These are phyloP conservation scores for Mycosarcoma maydis DNA, from an alignment of 1,284 basidiomycete species.

Conservation along the genomic window DNA sequence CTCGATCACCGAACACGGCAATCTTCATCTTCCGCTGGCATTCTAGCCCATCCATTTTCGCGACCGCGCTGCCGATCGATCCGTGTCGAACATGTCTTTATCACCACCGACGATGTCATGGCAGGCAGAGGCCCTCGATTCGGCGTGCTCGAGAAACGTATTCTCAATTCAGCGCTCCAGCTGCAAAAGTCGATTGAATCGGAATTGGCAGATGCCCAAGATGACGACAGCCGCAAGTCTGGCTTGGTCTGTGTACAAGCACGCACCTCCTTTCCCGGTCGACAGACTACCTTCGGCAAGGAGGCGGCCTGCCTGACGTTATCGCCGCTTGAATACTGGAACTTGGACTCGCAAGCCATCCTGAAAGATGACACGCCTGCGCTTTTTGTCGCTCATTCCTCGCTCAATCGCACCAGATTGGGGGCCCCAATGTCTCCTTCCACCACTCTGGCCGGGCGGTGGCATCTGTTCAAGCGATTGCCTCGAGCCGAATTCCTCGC, in stretches of 20 bases:
- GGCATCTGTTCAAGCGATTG: slow-evolving; percentile 61
- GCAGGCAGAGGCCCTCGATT: slow-evolving; percentile 53
- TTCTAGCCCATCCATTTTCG: slow-evolving; percentile 4
- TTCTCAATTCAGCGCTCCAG: slow-evolving; percentile 54
- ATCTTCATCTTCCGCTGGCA: background rate
- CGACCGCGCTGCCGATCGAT: slow-evolving; percentile 41
- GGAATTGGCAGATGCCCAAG: slow-evolving; percentile 6
- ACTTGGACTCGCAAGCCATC: slow-evolving; percentile 24
- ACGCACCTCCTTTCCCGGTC: slow-evolving; percentile 37
- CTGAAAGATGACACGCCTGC: slow-evolving; percentile 46
- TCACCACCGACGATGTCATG: slow-evolving; percentile 63
- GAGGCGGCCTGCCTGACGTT: slow-evolving; percentile 49
- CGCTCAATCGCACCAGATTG: slow-evolving; percentile 31
- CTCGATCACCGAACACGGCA: slow-evolving; percentile 16
- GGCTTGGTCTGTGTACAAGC: slow-evolving; percentile 21
- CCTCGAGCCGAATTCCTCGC: slow-evolving; percentile 63
- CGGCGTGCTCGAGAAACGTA: slow-evolving; percentile 56
- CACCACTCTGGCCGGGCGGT: slow-evolving; percentile 60
- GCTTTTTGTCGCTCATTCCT: slow-evolving; percentile 39
- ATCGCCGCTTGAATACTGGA: slow-evolving; percentile 63
- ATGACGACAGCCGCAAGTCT: background rate
- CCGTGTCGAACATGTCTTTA: slow-evolving; percentile 61
- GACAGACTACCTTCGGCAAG: background rate
- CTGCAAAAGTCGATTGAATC: slow-evolving; percentile 54
- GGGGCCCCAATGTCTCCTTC: slow-evolving; percentile 56